phyloP scores from a whole-genome alignment of 2,329 filamentous ascomycete species.

The Triangularia setosa region DNA sequence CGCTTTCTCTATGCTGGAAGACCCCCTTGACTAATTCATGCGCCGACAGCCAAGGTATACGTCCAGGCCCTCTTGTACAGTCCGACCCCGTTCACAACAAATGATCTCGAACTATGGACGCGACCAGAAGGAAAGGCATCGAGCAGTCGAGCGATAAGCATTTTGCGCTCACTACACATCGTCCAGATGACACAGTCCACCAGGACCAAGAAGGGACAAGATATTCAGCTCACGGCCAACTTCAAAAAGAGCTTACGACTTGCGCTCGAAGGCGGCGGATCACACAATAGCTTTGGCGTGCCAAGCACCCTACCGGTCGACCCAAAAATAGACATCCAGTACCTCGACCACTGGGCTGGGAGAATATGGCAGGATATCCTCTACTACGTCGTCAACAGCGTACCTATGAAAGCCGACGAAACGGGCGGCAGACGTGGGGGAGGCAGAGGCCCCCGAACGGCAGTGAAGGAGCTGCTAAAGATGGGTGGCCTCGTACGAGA shows the following conservation, averaged over 20 bases:
- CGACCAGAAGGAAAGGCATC: conserved; percentile 62
- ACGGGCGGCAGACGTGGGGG: conserved; percentile 40
- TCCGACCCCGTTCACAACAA: conserved; percentile 71
- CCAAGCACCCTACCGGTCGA: conserved; percentile 64
- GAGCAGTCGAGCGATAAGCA: conserved; percentile 77
- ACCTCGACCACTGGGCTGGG: conserved; percentile 80
- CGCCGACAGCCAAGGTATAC: conserved; percentile 73
- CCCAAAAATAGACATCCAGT: conserved; percentile 61
- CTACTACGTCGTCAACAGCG: conserved; percentile 86
- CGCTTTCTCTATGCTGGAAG: background rate
- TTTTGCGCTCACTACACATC: conserved; percentile 83
- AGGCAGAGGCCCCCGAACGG: conserved; percentile 60
- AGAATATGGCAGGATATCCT: conserved; percentile 94
- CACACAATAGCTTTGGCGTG: conserved; percentile 86
- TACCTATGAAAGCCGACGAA: conserved; percentile 44
- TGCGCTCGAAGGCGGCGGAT: conserved; percentile 81
- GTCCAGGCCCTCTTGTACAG: conserved; percentile 96
- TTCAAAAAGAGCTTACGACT: conserved; percentile 81
- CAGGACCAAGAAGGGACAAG: conserved; percentile 58
- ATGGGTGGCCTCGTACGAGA: conserved; percentile 75
- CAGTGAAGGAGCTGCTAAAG: conserved; percentile 80
- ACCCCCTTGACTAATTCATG: conserved; percentile 7
- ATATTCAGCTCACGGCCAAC: conserved; percentile 73
- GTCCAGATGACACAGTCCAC: conserved; percentile 60
- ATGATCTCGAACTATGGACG: conserved; percentile 83